These are phyloP conservation scores for Dactylellina parvicollis DNA, from an alignment of 2,329 filamentous ascomycete genomes.

Conservation along the genomic window DNA sequence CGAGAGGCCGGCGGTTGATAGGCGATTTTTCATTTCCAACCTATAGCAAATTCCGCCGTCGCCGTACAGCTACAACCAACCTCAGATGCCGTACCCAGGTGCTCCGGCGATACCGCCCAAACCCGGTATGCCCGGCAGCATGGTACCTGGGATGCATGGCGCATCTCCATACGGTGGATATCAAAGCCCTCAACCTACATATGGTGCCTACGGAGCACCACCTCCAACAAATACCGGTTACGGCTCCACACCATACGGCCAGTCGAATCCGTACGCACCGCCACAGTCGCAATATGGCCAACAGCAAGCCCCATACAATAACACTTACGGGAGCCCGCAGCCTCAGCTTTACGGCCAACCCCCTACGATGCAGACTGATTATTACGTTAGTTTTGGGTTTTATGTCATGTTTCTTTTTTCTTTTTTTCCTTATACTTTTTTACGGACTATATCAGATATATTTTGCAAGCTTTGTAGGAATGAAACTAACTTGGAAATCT, in stretches of 20 bases:
- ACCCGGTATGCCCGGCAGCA: slow-evolving; percentile 20
- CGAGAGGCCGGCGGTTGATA: slow-evolving; percentile 51
- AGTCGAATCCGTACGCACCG: slow-evolving; percentile 43
- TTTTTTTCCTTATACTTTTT: not conserved
- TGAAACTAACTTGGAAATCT: slow-evolving; percentile 9
- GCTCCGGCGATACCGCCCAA: slow-evolving; percentile 44
- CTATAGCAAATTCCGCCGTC: slow-evolving; percentile 50
- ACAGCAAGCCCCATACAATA: slow-evolving; percentile 33
- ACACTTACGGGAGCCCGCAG: slow-evolving; percentile 26
- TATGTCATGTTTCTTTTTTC: slow-evolving; percentile 6
- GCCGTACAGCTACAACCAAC: slow-evolving; percentile 31
- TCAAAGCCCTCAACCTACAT: slow-evolving; percentile 30
- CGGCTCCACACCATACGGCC: slow-evolving; percentile 21
- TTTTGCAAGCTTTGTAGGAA: not conserved
- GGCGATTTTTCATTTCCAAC: slow-evolving; percentile 43
- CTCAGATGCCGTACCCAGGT: slow-evolving; percentile 25
- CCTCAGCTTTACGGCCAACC: slow-evolving; percentile 43
- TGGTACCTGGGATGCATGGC: not conserved
- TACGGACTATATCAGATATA: not conserved
- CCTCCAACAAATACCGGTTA: slow-evolving; percentile 23
- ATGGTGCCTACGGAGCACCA: slow-evolving; percentile 32
- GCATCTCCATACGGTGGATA: slow-evolving; percentile 38
- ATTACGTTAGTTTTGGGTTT: slow-evolving; percentile 51
- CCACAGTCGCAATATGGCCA: slow-evolving; percentile 38
- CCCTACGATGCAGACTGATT: slow-evolving; percentile 30